Evolutionary conservation across 129 eudicot species (phyloP).

Genomic region (Deinandra increscens): DNA sequence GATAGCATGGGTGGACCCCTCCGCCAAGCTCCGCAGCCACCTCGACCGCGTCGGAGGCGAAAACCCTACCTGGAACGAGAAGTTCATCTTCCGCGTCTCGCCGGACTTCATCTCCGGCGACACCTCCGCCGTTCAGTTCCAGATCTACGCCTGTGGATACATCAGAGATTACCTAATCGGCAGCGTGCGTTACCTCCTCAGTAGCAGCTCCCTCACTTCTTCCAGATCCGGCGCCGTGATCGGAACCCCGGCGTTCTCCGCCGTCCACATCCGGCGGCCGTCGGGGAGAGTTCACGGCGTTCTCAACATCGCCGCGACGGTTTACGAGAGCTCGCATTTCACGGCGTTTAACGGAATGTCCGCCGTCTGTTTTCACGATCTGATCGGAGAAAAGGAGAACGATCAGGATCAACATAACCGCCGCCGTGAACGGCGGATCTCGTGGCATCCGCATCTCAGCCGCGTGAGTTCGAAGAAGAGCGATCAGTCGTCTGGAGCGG

Average conservation of each 20-base stretch:
- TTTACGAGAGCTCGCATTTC: slow-evolving; percentile 42
- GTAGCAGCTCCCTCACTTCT: too few species aligned
- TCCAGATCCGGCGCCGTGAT: too few species aligned
- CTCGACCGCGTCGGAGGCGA: slow-evolving; percentile 59
- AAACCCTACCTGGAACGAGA: too few species aligned
- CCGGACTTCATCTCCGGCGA: too few species aligned
- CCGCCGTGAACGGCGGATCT: slow-evolving; percentile 31
- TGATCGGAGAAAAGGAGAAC: slow-evolving; percentile 39
- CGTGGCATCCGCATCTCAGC: slow-evolving; percentile 46
- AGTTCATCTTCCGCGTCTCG: too few species aligned
- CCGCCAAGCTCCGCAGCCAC: slow-evolving; percentile 65
- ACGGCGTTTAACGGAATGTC: slow-evolving; percentile 35
- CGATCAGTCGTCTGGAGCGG: slow-evolving; percentile 51
- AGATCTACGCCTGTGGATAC: too few species aligned
- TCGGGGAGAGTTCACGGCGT: slow-evolving; percentile 77
- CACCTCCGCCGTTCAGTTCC: too few species aligned
- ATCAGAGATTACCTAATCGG: too few species aligned
- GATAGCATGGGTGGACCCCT: slow-evolving; percentile 53
- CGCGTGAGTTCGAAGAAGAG: slow-evolving; percentile 53
- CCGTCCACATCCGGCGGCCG: slow-evolving; percentile 82
- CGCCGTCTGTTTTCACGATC: slow-evolving; percentile 58
- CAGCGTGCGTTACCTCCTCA: too few species aligned
- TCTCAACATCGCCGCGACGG: slow-evolving; percentile 74
- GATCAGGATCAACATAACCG: slow-evolving; percentile 20
- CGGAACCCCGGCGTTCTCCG: too few species aligned